phyloP scores from a whole-genome alignment of 2,329 filamentous ascomycete species.

The Orbilia brochopaga region DNA sequence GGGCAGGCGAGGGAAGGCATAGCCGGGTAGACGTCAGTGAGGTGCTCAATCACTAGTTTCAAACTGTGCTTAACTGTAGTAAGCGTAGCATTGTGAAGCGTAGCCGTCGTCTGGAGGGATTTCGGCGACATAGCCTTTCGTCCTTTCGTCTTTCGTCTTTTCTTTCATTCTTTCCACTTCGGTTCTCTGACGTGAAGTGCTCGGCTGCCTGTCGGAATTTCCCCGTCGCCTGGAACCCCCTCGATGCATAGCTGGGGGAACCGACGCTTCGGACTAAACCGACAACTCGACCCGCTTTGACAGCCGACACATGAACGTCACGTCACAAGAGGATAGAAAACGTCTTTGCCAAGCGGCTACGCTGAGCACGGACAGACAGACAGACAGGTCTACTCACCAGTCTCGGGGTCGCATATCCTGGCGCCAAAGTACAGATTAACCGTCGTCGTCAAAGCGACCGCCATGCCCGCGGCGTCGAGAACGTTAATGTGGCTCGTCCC shows the following conservation, averaged over 20 bases:
- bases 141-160: neutral
- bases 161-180: too few relatives aligned
- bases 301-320: slow-evolving; percentile 33
- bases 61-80: slow-evolving; percentile 1
- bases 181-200: slow-evolving; percentile 11
- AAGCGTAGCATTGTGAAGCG: slow-evolving; percentile 6
- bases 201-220: slow-evolving; percentile 46
- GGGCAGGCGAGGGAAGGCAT: neutral
- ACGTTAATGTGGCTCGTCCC: slow-evolving; percentile 54
- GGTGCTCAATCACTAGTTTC: neutral
- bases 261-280: slow-evolving; percentile 28
- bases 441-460: slow-evolving; percentile 54
- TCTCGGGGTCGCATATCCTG: slow-evolving; percentile 52
- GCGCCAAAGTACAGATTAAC: slow-evolving; percentile 55
- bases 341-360: neutral
- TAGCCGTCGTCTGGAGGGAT: neutral
- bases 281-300: slow-evolving; percentile 49
- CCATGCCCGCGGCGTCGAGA: slow-evolving; percentile 53
- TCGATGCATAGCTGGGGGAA: slow-evolving; percentile 25
- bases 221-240: slow-evolving; percentile 37
- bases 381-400: slow-evolving; percentile 35
- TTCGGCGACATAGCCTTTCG: slow-evolving; percentile 5
- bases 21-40: slow-evolving; percentile 32
- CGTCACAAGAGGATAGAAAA: slow-evolving; percentile 6
- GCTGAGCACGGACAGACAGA: neutral